These are phyloP conservation scores for Pseudofabraea citricarpa DNA, from an alignment of 2,329 filamentous ascomycete genomes.

Conservation along the genomic window DNA sequence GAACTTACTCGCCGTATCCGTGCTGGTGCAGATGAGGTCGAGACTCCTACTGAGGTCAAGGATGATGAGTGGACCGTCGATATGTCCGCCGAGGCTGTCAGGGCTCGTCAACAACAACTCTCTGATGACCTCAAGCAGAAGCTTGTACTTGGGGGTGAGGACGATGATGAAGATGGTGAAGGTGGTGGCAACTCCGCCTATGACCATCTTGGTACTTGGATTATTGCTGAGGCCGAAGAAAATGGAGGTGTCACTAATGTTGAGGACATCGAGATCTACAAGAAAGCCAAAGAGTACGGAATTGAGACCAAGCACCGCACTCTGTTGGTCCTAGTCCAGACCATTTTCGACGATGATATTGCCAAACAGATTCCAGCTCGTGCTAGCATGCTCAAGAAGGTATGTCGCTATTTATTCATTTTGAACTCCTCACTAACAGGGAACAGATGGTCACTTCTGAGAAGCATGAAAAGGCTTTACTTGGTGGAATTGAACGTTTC, in stretches of 20 bases:
- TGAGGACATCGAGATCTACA: conserved; percentile 84
- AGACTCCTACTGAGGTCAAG: conserved; percentile 61
- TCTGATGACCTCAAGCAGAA: conserved; percentile 93
- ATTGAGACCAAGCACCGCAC: conserved; percentile 95
- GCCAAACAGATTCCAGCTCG: conserved; percentile 81
- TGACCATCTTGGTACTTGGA: conserved; percentile 90
- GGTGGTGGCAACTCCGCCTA: conserved; percentile 72
- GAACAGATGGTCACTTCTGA: conserved; percentile 76
- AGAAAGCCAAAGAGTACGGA: conserved; percentile 94
- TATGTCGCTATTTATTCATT: conserved; percentile 33
- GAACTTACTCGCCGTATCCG: conserved; percentile 78
- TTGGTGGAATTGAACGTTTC: conserved; percentile 93
- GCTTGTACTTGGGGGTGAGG: conserved; percentile 75
- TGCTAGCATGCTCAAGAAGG: conserved; percentile 83
- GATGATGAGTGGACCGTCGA: conserved; percentile 96
- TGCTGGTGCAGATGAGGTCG: conserved; percentile 66
- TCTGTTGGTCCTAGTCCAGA: conserved; percentile 85
- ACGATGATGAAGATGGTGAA: conserved; percentile 77
- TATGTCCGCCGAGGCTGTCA: conserved; percentile 92
- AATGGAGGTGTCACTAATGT: conserved; percentile 74
- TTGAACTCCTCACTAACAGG: conserved; percentile 13
- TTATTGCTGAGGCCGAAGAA: conserved; percentile 66
- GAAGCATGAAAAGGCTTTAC: conserved; percentile 89
- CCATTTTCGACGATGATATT: conserved; percentile 88
- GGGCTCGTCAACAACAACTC: conserved; percentile 86